phyloP scores from a whole-genome alignment of 306 rosid species.

The Cicer arietinum region DNA sequence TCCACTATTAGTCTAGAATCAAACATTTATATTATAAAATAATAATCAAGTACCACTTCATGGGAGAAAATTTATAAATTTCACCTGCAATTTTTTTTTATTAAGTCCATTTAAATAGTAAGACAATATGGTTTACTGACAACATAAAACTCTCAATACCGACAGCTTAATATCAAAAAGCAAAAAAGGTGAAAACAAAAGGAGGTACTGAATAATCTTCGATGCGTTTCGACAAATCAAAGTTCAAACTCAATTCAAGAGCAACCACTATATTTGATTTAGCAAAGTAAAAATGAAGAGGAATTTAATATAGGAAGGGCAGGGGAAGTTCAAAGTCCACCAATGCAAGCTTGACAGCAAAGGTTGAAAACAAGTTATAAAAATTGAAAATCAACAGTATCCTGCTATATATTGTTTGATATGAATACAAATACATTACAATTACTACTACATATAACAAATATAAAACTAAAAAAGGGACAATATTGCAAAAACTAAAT shows the following conservation, averaged over 20 bases:
- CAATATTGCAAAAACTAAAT: background rate
- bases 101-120: background rate
- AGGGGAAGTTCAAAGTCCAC: constrained; percentile 29
- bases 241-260: background rate
- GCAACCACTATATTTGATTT: constrained; percentile 11
- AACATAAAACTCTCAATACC: background rate
- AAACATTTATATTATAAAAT: constrained; percentile 1
- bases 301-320: background rate
- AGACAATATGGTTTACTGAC: constrained; percentile 12
- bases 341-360: constrained; percentile 1
- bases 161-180: background rate
- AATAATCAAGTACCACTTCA: background rate
- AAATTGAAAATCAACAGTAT: constrained; percentile 31
- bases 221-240: constrained; percentile 11
- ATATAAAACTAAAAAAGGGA: background rate
- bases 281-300: constrained; percentile 11
- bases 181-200: background rate
- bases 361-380: constrained; percentile 5
- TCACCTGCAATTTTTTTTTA: background rate
- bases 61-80: background rate
- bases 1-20: background rate
- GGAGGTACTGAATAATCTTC: background rate
- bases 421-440: background rate
- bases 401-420: background rate
- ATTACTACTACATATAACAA: background rate